A percentile compares a stretch with the other conserved stretches of the same genome.
Conservation (phyloP, 2,329 filamentous ascomycete genomes). For the Xylaria sp. region DNA sequence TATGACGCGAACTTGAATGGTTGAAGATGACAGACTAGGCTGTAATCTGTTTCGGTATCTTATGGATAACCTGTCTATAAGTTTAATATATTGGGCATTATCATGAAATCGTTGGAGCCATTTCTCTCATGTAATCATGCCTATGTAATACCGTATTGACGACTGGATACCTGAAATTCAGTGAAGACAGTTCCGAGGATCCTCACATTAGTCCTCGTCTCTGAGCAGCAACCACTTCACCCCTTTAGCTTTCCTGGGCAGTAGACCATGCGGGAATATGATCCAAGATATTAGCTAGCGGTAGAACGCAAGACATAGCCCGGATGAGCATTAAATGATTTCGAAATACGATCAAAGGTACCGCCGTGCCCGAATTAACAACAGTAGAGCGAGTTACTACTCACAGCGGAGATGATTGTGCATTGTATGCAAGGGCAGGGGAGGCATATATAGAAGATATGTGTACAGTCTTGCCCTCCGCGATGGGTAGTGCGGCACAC, state of each 20-base stretch:
- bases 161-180: too few species aligned
- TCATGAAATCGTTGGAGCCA: too few species aligned
- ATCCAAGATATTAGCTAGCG: background rate
- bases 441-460: background rate
- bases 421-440: background rate
- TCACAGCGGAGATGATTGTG: background rate
- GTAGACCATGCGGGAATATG: background rate
- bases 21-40: too few species aligned
- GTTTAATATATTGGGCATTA: too few species aligned
- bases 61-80: too few species aligned
- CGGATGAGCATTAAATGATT: background rate
- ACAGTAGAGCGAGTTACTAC: background rate
- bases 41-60: too few species aligned
- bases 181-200: background rate
- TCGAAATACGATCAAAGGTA: background rate
- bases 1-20: too few species aligned
- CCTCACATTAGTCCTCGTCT: background rate
- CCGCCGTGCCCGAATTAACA: background rate
- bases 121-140: too few species aligned
- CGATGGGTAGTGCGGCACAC: background rate
- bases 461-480: background rate
- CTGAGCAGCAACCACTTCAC: background rate
- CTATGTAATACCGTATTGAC: too few species aligned
- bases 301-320: background rate
- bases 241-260: too few species aligned